Evolutionary conservation across 257 asterid species (phyloP), one percentile per base, ranked within the genome.

Genomic region (Cordia subcordata): DNA sequence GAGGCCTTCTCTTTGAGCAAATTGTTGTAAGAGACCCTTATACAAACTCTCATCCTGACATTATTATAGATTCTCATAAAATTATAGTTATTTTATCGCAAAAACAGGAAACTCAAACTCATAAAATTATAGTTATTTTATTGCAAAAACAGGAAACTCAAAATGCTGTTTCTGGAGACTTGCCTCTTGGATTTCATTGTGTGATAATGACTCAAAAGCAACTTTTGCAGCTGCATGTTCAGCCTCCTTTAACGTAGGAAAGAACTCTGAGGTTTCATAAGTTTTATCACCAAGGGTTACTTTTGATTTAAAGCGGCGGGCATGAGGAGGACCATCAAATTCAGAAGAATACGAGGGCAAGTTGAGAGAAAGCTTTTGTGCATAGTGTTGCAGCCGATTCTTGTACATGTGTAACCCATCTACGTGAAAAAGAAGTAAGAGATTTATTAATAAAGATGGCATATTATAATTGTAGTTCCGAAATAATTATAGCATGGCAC

Each of bases 161-260:
- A 17, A 44, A 23, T 60, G 47, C 32, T 9, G 45, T 20, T 53
- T 57, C 52, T 50, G 51, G 22, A 54, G 54, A 75, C 85, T 78
- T 27, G 65, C 98, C 95, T 87, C 87, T 58, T 75, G 87, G 77
- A 60, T 64, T 23, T 60, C 78, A 56, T 67, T 73, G 49, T 60
- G 63, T 1, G 82, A 72, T 56, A 90, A 64, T 14, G 70, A 56
- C 40, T 82, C 85, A 62, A 92, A 82, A 60, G 96, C 96, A 60
- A 73, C 79, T 75, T 79, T 91, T 8, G 96, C 96, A 49, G 85
- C 94, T 37, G 95, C 86, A 61, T 82, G 94, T 68, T 86, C 94
- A 60, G 94, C 92, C 54, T 86, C 94, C 75, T 84, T 90, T 47
- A 90, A 11, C 14, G 96, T 84, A 15, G 80, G 13, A 40, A 76